phyloP scores from a whole-genome alignment of 176 grass and related monocot species.

The Carex cristatella region DNA sequence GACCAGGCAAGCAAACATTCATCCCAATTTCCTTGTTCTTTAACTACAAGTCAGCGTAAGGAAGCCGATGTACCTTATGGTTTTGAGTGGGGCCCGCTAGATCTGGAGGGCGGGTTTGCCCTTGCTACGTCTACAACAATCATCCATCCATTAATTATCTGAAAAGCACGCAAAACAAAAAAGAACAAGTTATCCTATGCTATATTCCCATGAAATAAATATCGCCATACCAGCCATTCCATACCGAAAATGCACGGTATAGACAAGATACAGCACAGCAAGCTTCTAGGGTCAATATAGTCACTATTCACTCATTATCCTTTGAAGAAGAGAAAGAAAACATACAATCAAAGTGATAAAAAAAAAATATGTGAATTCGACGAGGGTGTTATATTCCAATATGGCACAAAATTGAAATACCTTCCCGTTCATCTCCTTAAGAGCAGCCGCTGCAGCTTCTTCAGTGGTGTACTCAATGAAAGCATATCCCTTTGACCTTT shows the following conservation, averaged over 20 bases:
- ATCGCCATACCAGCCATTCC: not conserved
- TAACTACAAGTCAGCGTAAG: conserved; percentile 22
- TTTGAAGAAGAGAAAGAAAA: not conserved
- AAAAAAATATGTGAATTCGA: not conserved
- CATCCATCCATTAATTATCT: conserved; percentile 99
- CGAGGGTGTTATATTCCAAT: not conserved
- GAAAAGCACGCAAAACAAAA: conserved; percentile 15
- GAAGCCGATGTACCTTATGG: conserved; percentile 17
- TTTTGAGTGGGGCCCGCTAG: conserved; percentile 9
- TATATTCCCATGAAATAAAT: not conserved
- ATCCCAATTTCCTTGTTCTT: conserved; percentile 8
- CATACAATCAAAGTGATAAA: not conserved
- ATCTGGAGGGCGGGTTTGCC: conserved; percentile 40
- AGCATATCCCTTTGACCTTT: conserved; percentile 90
- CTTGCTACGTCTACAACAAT: conserved; percentile 83
- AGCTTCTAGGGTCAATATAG: not conserved
- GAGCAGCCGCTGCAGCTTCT: conserved; percentile 79
- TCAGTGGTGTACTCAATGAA: conserved; percentile 91
- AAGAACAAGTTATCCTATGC: conserved; percentile 14
- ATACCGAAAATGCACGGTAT: not conserved
- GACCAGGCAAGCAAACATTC: conserved; percentile 34
- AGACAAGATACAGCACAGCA: not conserved
- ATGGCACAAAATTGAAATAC: conserved; percentile 7
- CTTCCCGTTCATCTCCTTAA: conserved; percentile 95
- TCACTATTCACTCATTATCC: not conserved